Percentiles rank a stretch among this genome's conserved stretches.
Evolutionary conservation across 2,329 filamentous ascomycete species (phyloP).

Genomic region (Cladobotryum mycophilum): DNA sequence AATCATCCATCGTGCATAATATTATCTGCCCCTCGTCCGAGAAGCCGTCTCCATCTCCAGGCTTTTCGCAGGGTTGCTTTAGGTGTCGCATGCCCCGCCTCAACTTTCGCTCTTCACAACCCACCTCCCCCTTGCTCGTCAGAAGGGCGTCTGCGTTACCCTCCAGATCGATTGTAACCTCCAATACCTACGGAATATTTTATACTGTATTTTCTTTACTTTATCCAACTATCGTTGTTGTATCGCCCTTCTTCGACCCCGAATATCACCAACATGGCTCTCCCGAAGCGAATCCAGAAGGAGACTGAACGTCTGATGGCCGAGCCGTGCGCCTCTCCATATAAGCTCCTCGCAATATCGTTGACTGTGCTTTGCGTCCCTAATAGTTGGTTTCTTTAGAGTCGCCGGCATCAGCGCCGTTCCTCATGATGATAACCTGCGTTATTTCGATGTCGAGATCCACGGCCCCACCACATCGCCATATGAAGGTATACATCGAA

Average conservation of each 20-base stretch:
- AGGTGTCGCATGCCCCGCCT: constrained; percentile 15
- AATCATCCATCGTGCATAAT: too few species aligned
- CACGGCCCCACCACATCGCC: constrained; percentile 87
- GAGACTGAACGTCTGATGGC: constrained; percentile 96
- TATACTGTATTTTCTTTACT: neutral
- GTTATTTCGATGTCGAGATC: constrained; percentile 97
- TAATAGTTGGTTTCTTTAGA: constrained; percentile 40
- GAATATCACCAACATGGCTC: constrained; percentile 46
- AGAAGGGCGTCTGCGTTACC: neutral
- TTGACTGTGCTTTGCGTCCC: constrained; percentile 1
- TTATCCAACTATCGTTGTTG: neutral
- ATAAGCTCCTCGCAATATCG: constrained; percentile 10
- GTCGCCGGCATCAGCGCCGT: constrained; percentile 94
- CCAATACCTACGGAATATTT: neutral
- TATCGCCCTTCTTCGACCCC: neutral
- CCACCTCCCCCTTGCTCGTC: neutral
- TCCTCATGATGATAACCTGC: constrained; percentile 93
- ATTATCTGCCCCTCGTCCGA: too few species aligned
- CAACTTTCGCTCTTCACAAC: constrained; percentile 9
- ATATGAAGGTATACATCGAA: constrained; percentile 66
- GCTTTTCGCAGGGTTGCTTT: neutral
- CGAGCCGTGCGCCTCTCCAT: constrained; percentile 66
- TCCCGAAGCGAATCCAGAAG: constrained; percentile 96
- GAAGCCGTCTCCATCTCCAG: neutral
- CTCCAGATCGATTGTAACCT: neutral